Base-by-base conservation (phyloP, 495 filamentous ascomycete genomes). In the Lasiosphaeria hispida region DNA sequence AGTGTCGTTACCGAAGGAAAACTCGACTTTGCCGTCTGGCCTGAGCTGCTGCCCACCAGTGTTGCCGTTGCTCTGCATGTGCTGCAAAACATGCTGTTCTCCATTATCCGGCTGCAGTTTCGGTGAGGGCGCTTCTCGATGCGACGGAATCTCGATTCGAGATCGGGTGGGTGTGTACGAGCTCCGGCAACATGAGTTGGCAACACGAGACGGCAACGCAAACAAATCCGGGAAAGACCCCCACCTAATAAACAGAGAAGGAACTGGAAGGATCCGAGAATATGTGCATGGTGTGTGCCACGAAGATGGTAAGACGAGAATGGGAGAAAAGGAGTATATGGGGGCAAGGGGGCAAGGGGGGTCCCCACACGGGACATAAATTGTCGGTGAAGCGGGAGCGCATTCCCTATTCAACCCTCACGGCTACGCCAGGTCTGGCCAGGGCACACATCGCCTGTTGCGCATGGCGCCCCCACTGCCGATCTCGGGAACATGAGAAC, bases 41-140 rank as follows among this genome's bases (percentile, higher is more conserved):
- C 84, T 7, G 84, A 85, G 72, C 63, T 87, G 53, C 65, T 87
- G 47, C 83, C 83, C 9, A 85, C 83, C 34, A 78, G 78, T 40
- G 75, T 85, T 18, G 81, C 79, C 8, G 83, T 85, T 11, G 80
- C 81, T 71, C 71, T 87, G 62, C 84, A 87, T 58, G 84, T 87
- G 23, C 63, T 85, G 68, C 83, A 86, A 70, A 87, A 85, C 60
- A 87, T 87, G 84, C 51, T 87, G 17, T 85, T 87, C 62, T 80
- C 80, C 17, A 86, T 87, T 62, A 78, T 85, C 19, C 75, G 83
- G 57, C 64, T 87, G 60, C 75, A 78, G 59, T 87, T 87, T 71
- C 72, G 74, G 58, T 79, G 61, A 76, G 33, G 7, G 39, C 23
- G 23, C 6, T 13, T 15, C 7, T 35, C 5, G 52, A 8, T 23